These are phyloP conservation scores for Monosporozyma solicola DNA, from an alignment of 805 yeast genomes.

Conservation along the genomic window DNA sequence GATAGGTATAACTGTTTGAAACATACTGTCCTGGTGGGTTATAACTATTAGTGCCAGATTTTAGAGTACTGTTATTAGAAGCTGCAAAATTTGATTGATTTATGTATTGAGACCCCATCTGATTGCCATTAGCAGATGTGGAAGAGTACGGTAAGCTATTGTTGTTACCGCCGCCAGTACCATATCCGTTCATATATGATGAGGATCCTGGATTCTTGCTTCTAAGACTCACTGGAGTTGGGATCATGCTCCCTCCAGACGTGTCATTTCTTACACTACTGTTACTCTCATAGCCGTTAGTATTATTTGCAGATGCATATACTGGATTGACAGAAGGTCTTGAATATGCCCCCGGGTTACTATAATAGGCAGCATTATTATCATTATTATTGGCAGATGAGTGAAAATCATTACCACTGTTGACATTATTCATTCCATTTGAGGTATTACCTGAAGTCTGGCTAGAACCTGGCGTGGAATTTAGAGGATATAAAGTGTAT, in stretches of 20 bases:
- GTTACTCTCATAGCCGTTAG: not conserved
- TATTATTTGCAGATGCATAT: not conserved
- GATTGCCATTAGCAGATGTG: not conserved
- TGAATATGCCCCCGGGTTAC: not conserved
- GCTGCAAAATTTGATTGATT: not conserved
- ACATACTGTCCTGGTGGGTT: not conserved
- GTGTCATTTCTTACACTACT: not conserved
- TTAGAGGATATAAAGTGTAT: not conserved
- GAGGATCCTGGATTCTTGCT: not conserved
- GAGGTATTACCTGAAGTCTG: not conserved
- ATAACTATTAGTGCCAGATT: not conserved
- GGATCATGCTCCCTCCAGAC: not conserved
- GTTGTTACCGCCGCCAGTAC: not conserved
- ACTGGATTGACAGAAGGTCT: not conserved
- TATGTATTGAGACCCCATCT: not conserved
- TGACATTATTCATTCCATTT: not conserved
- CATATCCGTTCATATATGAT: not conserved
- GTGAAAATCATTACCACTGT: not conserved
- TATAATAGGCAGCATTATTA: not conserved
- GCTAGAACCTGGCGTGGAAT: not conserved
- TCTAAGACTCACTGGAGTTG: constrained; percentile 1
- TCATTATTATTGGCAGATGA: not conserved
- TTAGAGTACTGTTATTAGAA: not conserved
- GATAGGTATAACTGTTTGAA: constrained; percentile 2
- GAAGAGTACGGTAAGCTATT: not conserved